Evolutionary conservation across 2,329 filamentous ascomycete genomes (phyloP), one percentile per base, ranked within the genome.

Genomic region (Monilinia polystroma): DNA sequence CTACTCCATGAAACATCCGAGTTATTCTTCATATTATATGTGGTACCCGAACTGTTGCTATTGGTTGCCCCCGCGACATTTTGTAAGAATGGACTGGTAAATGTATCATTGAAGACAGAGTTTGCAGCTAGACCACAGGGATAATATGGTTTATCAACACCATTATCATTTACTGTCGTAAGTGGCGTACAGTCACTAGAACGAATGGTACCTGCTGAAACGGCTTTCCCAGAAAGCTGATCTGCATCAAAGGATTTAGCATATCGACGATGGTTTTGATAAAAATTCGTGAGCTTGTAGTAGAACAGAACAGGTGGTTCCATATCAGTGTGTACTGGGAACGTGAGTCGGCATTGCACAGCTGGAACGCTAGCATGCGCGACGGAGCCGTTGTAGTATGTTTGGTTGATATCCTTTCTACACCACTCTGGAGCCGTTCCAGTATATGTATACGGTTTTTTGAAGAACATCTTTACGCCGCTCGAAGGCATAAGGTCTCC

Each of bases 201-300:
- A 43, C 83, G 79, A 72, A 98, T 90, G 2, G 85, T 84, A 47
- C 72, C 73, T 67, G 83, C 84, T 43, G 82, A 81, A 23, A 90
- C 84, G 14, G 83, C 83, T 7, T 87, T 81, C 56, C 93, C 95
- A 71, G 89, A 90, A 64, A 99, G 83, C 79, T 99, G 95, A 63
- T 91, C 83, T 67, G 89, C 84, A 75, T 93, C 90, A 74, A 96
- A 90, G 1, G 92, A 96, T 76, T 92, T 91, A 68, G 97, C 95
- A 73, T 99, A 99, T 78, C 94, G 89, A 71, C 95, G 90, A 77
- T 99, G 95, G 77, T 99, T 99, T 79, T 99, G 95, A 81, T 98
- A 98, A 81, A 99, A 99, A 80, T 98, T 97, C 67, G 92, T 94
- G 70, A 99, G 87, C 72, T 90, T 90, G 79, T 99, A 99, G 82